Conservation (phyloP, 352 stramenopile species). For the Pythium rhizo-oryzae region DNA sequence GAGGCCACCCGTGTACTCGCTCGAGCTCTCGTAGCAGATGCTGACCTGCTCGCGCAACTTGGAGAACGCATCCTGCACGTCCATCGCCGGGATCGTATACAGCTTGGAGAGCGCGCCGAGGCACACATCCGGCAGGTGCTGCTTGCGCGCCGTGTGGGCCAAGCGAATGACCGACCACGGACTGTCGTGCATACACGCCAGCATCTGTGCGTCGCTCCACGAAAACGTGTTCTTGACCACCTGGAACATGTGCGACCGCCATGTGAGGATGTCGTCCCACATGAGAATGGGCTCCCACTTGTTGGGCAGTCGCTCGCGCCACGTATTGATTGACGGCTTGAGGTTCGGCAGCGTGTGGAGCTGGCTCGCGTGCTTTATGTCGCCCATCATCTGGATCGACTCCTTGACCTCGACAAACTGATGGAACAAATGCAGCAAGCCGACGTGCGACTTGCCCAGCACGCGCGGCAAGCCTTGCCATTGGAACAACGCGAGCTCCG, state of each 20-base stretch:
- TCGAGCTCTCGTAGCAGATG: conserved; percentile 91
- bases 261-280: conserved; percentile 94
- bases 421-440: conserved; percentile 88
- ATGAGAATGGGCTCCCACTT: conserved; percentile 93
- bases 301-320: conserved; percentile 92
- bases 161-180: conserved; percentile 94
- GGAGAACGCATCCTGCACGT: conserved; percentile 92
- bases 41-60: conserved; percentile 94
- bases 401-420: conserved; percentile 94
- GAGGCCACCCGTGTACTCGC: conserved; percentile 85
- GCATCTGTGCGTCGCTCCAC: conserved; percentile 86
- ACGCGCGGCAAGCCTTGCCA: conserved; percentile 90
- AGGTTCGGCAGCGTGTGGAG: conserved; percentile 88
- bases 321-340: conserved; percentile 93
- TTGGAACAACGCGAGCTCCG: conserved; percentile 84
- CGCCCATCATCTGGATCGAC: conserved; percentile 90
- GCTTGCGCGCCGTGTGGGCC: conserved; percentile 90
- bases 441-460: conserved; percentile 74
- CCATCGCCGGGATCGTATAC: conserved; percentile 90
- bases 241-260: conserved; percentile 93
- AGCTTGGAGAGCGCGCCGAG: conserved; percentile 88
- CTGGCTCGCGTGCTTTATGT: conserved; percentile 84
- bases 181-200: conserved; percentile 91
- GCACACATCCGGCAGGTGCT: conserved; percentile 88
- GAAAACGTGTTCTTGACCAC: conserved; percentile 89